phyloP scores from a whole-genome alignment of 169 alveolate genomes.

The Plasmodium gonderi region DNA sequence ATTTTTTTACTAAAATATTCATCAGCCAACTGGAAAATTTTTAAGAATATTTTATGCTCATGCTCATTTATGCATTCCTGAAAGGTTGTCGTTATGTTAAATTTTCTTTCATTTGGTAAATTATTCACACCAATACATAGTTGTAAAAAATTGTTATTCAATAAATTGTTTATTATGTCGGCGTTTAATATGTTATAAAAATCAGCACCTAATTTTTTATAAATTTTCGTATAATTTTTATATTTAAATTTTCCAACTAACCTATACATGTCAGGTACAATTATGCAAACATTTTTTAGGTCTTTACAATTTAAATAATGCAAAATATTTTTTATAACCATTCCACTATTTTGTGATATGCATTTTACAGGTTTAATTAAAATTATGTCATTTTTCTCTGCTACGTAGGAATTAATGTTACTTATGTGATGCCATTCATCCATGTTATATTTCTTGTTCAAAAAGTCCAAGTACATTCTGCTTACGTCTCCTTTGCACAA shows the following conservation, averaged over 20 bases:
- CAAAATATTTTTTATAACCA: slow-evolving; percentile 43
- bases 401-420: slow-evolving; percentile 34
- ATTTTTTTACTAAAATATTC: slow-evolving; percentile 63
- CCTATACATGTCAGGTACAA: slow-evolving; percentile 69
- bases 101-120: background rate
- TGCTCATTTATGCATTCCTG: slow-evolving; percentile 19
- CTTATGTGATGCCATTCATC: slow-evolving; percentile 58
- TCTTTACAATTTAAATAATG: slow-evolving; percentile 40
- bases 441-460: slow-evolving; percentile 24
- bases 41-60: slow-evolving; percentile 30
- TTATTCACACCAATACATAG: slow-evolving; percentile 55
- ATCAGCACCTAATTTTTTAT: slow-evolving; percentile 50
- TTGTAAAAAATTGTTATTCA: slow-evolving; percentile 3
- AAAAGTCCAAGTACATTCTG: slow-evolving; percentile 31
- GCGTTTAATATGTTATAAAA: slow-evolving; percentile 57
- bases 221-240: slow-evolving; percentile 38
- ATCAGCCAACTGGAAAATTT: slow-evolving; percentile 59
- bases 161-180: slow-evolving; percentile 38
- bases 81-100: background rate
- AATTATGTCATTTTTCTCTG: slow-evolving; percentile 31
- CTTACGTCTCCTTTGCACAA: slow-evolving; percentile 48
- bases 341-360: background rate
- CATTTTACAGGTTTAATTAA: slow-evolving; percentile 48
- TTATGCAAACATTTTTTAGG: slow-evolving; percentile 43
- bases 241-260: slow-evolving; percentile 65